Percentiles rank a stretch among this genome's conserved stretches.
Evolutionary conservation across 768 basidiomycete species (phyloP).

Genomic region (Ephemerocybe angulata): DNA sequence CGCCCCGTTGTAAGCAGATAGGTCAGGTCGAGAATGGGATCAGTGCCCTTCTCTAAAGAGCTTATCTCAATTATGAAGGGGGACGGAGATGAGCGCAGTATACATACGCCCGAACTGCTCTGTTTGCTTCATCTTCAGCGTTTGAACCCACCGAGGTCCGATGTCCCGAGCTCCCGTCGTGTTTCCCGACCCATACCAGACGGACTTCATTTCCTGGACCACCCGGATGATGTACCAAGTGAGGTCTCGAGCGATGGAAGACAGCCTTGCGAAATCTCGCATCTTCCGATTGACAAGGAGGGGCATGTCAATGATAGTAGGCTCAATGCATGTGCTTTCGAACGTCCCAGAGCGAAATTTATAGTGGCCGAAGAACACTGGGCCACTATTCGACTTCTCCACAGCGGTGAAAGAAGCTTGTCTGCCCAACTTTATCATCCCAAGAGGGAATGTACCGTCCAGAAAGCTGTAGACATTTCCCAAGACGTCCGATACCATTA

Average conservation of each 20-base stretch:
- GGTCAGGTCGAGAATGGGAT: slow-evolving; percentile 69
- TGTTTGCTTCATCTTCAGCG: slow-evolving; percentile 60
- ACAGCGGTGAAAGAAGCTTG: slow-evolving; percentile 33
- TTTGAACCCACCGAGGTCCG: slow-evolving; percentile 69
- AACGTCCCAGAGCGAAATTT: slow-evolving; percentile 20
- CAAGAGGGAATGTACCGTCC: slow-evolving; percentile 74
- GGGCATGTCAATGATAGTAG: slow-evolving; percentile 50
- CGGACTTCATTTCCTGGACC: slow-evolving; percentile 65
- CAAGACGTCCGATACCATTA: slow-evolving; percentile 54
- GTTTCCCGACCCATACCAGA: slow-evolving; percentile 71
- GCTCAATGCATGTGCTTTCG: slow-evolving; percentile 34
- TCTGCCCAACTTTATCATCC: slow-evolving; percentile 41
- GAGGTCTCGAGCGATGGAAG: slow-evolving; percentile 67
- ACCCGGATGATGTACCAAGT: slow-evolving; percentile 68
- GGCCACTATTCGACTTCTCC: slow-evolving; percentile 43
- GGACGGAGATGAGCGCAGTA: slow-evolving; percentile 2
- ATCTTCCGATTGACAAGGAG: slow-evolving; percentile 52
- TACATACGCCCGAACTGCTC: slow-evolving; percentile 64
- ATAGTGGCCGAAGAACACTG: slow-evolving; percentile 51
- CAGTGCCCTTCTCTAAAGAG: slow-evolving; percentile 52
- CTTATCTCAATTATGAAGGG: slow-evolving; percentile 13
- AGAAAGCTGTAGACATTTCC: slow-evolving; percentile 65
- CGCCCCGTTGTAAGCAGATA: slow-evolving; percentile 66
- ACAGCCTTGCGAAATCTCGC: slow-evolving; percentile 68
- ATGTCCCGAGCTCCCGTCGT: slow-evolving; percentile 65